Evolutionary conservation across 169 alveolate species (phyloP).

Genomic region (Plasmodium adleri): DNA sequence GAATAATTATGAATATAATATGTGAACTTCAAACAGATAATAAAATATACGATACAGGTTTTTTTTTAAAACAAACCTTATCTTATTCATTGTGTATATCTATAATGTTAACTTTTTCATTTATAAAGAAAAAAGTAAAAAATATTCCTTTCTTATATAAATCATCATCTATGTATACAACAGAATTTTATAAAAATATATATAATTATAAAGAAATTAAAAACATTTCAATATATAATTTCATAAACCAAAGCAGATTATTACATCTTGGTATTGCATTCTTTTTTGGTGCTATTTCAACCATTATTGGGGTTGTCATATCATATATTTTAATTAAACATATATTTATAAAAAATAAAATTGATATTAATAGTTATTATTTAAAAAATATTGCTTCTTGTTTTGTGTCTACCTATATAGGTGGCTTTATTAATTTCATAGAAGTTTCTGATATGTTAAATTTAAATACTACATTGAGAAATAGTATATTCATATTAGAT

Average conservation of each 20-base stretch:
- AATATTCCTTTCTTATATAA: not conserved
- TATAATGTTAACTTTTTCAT: conserved; percentile 45
- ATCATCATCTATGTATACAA: not conserved
- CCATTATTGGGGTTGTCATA: conserved; percentile 31
- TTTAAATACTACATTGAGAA: conserved; percentile 1
- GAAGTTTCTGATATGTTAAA: conserved; percentile 37
- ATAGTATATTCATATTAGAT: conserved; percentile 48
- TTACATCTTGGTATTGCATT: conserved; percentile 46
- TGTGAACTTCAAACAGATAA: conserved; percentile 27
- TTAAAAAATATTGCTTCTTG: conserved; percentile 25
- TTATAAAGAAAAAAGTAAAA: conserved; percentile 30
- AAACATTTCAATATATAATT: conserved; percentile 12
- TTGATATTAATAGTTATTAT: not conserved
- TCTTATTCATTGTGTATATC: conserved; percentile 55
- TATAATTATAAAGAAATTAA: conserved; percentile 14
- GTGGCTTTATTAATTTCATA: conserved; percentile 50
- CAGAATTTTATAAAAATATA: not conserved
- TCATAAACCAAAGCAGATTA: conserved; percentile 22
- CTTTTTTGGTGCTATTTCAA: conserved; percentile 23
- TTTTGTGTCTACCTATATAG: conserved; percentile 46
- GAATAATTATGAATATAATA: conserved; percentile 37
- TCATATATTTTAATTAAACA: conserved; percentile 29
- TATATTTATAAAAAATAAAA: conserved; percentile 2
- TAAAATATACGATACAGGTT: conserved; percentile 12
- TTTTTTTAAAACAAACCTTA: conserved; percentile 19